Evolutionary conservation across 331 rosid species (phyloP).

Genomic region (Prunus yedoensis): DNA sequence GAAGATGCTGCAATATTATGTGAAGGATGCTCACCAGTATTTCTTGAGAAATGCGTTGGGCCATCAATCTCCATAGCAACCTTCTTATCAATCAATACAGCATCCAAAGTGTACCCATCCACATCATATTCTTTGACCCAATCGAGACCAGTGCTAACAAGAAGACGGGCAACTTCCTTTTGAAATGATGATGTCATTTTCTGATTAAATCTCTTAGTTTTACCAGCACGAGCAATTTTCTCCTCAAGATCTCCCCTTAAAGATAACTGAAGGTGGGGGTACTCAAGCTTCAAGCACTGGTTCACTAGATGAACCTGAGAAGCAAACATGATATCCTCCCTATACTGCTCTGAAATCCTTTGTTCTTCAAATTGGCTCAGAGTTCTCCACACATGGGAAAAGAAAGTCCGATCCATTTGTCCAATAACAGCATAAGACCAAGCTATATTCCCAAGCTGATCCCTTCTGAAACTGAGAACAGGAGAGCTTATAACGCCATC

Average conservation of each 20-base stretch:
- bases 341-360: constrained; percentile 72
- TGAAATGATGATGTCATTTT: constrained; percentile 75
- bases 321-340: constrained; percentile 87
- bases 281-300: constrained; percentile 89
- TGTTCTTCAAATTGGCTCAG: constrained; percentile 69
- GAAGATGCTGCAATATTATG: constrained; percentile 9
- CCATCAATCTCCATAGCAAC: constrained; percentile 96
- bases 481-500: constrained; percentile 40
- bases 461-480: constrained; percentile 57
- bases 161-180: constrained; percentile 85
- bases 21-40: constrained; percentile 51
- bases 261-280: constrained; percentile 67
- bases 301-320: constrained; percentile 82
- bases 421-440: constrained; percentile 93
- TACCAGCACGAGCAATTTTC: constrained; percentile 58
- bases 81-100: constrained; percentile 69
- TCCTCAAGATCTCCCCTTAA: constrained; percentile 55
- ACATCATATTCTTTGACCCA: constrained; percentile 75
- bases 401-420: constrained; percentile 66
- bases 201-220: constrained; percentile 73
- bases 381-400: constrained; percentile 65
- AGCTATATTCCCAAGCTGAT: constrained; percentile 74
- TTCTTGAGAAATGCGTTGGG: constrained; percentile 96
- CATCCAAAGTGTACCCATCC: constrained; percentile 82
- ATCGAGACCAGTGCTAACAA: constrained; percentile 70